Percentiles rank a stretch among this genome's conserved stretches.
Conservation (phyloP, 164 flowering plant genomes). For the Vitis labrusca region DNA sequence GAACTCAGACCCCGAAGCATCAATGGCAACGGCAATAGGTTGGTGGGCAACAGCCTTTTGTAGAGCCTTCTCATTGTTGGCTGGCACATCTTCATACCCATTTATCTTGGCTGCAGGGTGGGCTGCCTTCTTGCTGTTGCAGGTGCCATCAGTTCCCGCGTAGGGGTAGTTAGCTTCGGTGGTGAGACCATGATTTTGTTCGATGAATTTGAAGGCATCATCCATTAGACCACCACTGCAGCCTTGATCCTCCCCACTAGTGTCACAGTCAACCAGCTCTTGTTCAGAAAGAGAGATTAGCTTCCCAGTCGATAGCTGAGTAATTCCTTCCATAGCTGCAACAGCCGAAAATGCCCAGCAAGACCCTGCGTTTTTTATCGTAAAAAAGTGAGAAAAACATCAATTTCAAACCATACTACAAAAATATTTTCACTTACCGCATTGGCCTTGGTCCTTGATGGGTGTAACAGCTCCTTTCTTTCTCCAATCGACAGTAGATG, state of each 20-base stretch:
- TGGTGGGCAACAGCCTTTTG: constrained; percentile 8
- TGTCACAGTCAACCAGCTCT: constrained; percentile 16
- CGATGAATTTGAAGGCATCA: constrained; percentile 11
- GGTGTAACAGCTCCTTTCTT: constrained; percentile 24
- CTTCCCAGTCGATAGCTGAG: constrained; percentile 6
- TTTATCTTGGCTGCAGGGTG: constrained; percentile 4
- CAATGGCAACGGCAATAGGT: constrained; percentile 8
- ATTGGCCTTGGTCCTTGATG: constrained; percentile 24
- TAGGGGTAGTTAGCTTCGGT: constrained; percentile 8
- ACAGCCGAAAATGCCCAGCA: constrained; percentile 22
- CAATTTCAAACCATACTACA: background rate
- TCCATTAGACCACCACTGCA: constrained; percentile 12
- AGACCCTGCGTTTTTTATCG: background rate
- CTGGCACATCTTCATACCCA: constrained; percentile 7
- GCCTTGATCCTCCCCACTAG: constrained; percentile 1
- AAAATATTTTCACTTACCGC: constrained; percentile 12
- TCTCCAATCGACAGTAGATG: constrained; percentile 23
- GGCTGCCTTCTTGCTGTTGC: constrained; percentile 3
- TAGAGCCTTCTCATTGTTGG: background rate
- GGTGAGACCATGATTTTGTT: constrained; percentile 4
- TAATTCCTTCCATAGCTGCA: constrained; percentile 17
- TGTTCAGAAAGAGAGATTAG: constrained; percentile 18
- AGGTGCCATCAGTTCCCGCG: constrained; percentile 3
- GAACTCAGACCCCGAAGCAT: background rate
- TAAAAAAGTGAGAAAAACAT: background rate